Evolutionary conservation across 108 stramenopile genomes (phyloP), one percentile per base, ranked within the genome.

Genomic region (Nitzschia palea): DNA sequence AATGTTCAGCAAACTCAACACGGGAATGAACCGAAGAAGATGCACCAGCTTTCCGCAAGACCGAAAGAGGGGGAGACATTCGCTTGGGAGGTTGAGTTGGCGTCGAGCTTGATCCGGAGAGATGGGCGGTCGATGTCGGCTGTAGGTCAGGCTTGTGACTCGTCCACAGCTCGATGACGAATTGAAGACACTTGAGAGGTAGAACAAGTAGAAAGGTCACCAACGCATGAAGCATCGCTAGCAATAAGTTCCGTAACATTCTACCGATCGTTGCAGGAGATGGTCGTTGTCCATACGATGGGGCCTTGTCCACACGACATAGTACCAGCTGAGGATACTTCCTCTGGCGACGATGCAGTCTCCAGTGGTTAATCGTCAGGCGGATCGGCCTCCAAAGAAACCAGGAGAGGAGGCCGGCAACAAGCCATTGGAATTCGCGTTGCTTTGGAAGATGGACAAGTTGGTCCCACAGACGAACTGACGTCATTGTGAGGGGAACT

Each of bases 291-390:
- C n/a, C n/a, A n/a, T n/a, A n/a, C n/a, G n/a, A n/a, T n/a, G n/a
- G n/a, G n/a, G n/a, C n/a, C n/a, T n/a, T n/a, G n/a, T n/a, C n/a
- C n/a, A n/a, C n/a, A 40, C 47, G 47, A 20, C 9, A 48, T 12
- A 48, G 18, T 18, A 48, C 47, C 32, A 56, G 33, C 20, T 56
- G 55, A 15, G 55, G 55, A 34, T 56, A 56, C 31, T 56, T 56
- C 17, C 33, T 12, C 20, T 17, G 29, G 6, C 55, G 55, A 8
- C 33, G 55, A 17, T 34, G 55, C 55, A 56, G 28, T 34, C 55
- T 1, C 29, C 32, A 56, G 8, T 34, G 55, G 33, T 56, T 48
- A 20, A 48, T 18, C 4, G 18, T 10, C 4, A 20, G 22, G 15
- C 47, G 47, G n/a, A 18, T 18, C 47, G 47, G 47, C n/a, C 22